These are phyloP conservation scores for Eucalyptus rudis DNA, from an alignment of 345 rosid species.

Conservation along the genomic window DNA sequence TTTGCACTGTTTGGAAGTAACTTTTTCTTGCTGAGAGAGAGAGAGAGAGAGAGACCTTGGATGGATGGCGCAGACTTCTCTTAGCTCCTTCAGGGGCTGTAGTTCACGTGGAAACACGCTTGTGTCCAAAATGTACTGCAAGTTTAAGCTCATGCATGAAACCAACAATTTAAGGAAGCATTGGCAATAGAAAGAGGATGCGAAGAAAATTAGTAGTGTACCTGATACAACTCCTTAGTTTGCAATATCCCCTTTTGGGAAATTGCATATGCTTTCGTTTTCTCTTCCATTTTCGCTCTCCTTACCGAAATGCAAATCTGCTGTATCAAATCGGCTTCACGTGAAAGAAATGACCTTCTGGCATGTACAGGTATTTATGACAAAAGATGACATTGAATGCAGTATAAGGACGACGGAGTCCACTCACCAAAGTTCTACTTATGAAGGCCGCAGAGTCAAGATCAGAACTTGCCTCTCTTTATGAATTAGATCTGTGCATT, in stretches of 20 bases:
- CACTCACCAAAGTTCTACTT: not conserved
- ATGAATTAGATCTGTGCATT: not conserved
- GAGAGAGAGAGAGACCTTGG: conserved; percentile 13
- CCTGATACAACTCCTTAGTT: conserved; percentile 47
- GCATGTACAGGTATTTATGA: not conserved
- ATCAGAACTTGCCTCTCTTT: not conserved
- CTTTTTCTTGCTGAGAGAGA: not conserved
- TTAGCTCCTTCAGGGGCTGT: conserved; percentile 48
- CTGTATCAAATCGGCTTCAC: not conserved
- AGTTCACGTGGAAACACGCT: conserved; percentile 63
- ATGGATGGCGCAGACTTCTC: conserved; percentile 34
- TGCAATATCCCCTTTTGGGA: conserved; percentile 1
- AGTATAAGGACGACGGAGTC: not conserved
- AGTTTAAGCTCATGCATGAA: not conserved
- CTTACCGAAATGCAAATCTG: not conserved
- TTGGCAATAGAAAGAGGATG: not conserved
- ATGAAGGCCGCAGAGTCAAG: not conserved
- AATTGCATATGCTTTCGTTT: conserved; percentile 5
- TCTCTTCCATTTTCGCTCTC: not conserved
- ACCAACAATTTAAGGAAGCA: not conserved
- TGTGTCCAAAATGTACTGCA: conserved; percentile 56
- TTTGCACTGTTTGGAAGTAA: not conserved
- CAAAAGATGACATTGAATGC: not conserved
- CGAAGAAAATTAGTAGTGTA: not conserved
- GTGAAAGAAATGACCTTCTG: not conserved